A percentile compares a stretch with the other conserved stretches of the same genome.
Evolutionary conservation across 495 filamentous ascomycete genomes (phyloP).

Genomic region (Beverwykella pulmonaria): DNA sequence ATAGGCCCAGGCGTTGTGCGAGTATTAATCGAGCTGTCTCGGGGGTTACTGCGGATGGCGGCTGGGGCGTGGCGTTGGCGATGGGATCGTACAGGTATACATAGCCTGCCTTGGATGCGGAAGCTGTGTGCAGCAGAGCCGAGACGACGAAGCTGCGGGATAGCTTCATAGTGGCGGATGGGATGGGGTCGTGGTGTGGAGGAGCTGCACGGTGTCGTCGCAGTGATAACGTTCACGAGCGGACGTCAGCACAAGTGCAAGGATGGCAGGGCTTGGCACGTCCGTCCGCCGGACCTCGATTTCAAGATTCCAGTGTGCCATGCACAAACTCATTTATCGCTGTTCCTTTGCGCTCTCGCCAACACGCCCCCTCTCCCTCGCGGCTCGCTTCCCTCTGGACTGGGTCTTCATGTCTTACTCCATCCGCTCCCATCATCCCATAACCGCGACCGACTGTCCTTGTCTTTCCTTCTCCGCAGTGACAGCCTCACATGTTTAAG

Average conservation of each 20-base stretch:
- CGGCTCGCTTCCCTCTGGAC: background rate
- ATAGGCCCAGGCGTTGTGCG: constrained; percentile 58
- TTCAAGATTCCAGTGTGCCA: background rate
- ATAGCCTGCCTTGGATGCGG: constrained; percentile 20
- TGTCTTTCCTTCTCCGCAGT: background rate
- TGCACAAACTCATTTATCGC: background rate
- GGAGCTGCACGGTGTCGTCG: background rate
- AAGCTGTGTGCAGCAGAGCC: constrained; percentile 23
- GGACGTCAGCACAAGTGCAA: background rate
- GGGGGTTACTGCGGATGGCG: constrained; percentile 41
- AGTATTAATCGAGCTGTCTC: constrained; percentile 57
- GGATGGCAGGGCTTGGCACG: constrained; percentile 3
- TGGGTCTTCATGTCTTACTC: constrained; percentile 10
- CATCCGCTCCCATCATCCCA: background rate
- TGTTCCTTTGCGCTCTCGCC: background rate
- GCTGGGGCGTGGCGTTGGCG: constrained; percentile 2
- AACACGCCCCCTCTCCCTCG: background rate
- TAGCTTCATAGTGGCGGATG: constrained; percentile 35
- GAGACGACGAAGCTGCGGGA: constrained; percentile 32
- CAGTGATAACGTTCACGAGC: constrained; percentile 4
- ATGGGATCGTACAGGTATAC: constrained; percentile 43
- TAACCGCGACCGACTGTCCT: background rate
- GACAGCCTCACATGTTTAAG: constrained; percentile 34
- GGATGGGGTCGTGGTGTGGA: constrained; percentile 3
- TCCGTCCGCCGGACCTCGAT: background rate